Base-by-base conservation (phyloP, 805 yeast genomes). In the Suhomyces emberorum region DNA sequence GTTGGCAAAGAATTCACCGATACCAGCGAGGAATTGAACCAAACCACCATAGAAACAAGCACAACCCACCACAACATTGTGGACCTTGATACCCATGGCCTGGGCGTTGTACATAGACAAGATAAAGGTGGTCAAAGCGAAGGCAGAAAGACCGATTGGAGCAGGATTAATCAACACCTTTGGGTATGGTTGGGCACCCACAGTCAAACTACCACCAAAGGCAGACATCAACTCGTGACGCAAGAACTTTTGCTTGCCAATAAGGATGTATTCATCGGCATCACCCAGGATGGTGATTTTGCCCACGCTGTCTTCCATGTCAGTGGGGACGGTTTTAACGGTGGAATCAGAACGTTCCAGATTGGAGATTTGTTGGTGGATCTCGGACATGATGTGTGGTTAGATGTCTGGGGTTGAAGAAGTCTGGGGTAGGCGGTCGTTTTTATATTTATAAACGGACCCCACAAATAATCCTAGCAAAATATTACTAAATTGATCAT, bases 21-120 rank as follows among this genome's bases (percentile, higher is more conserved):
- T 69, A 38, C 88, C 88, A 4, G 88, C 85, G 39, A 81, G 63
- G 38, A 79, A 62, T 58, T 81, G 88, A 39, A 81, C 71, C n/a
- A 76, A 65, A 22, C 88, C 89, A 41, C 88, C 89, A 54, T 81
- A 80, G 57, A 82, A 81, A 47, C 77, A 64, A 14, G 85, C 83
- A 42, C 73, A 63, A 35, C 83, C 81, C 37, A 81, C 78, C 26
- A 81, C 78, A 32, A 82, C 61, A 40, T 77, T 75, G 25, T 76
- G 73, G 27, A 72, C 70, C 4, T 70, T 62, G 32, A 79, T 82
- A 37, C 87, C 83, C 67, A 82, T 75, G 8, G 84, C 86, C 32
- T 74, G 76, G 22, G 77, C 73, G 52, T 81, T 82, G 35, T 76
- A 67, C 47, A 82, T 52, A 2, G 84, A 77, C 29, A 83, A 67